Evolutionary conservation across 495 filamentous ascomycete species (phyloP).

Genomic region (Gamarada debralockiae): DNA sequence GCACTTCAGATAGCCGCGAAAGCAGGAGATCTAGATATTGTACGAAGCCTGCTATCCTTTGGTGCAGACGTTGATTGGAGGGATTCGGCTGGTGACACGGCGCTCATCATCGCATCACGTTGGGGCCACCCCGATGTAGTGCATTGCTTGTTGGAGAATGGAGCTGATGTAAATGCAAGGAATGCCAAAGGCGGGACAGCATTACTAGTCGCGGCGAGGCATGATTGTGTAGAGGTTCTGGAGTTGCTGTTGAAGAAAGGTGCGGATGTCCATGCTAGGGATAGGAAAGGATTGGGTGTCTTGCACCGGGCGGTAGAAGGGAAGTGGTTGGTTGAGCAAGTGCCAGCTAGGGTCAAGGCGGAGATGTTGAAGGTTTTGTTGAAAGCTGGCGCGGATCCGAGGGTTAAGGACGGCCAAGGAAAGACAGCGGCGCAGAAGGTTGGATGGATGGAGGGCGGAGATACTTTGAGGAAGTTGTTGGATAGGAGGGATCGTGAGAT

Average conservation of each 20-base stretch:
- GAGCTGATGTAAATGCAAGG: constrained; percentile 1
- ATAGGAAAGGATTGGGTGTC: constrained; percentile 5
- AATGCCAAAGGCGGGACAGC: constrained; percentile 7
- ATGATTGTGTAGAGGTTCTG: constrained; percentile 4
- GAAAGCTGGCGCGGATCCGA: constrained; percentile 7
- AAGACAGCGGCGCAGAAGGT: constrained; percentile 10
- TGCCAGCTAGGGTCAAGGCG: neutral
- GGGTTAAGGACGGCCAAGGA: neutral
- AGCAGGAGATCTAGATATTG: constrained; percentile 9
- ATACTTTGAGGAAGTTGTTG: constrained; percentile 8
- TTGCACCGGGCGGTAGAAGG: constrained; percentile 14
- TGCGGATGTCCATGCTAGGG: constrained; percentile 2
- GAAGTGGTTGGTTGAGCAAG: neutral
- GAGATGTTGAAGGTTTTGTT: constrained; percentile 9
- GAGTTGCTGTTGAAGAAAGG: constrained; percentile 8
- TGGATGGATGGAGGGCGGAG: constrained; percentile 9
- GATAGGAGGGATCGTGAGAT: neutral
- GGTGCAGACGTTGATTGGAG: constrained; percentile 2
- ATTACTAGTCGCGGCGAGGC: constrained; percentile 4
- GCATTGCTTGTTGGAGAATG: neutral
- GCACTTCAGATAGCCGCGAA: constrained; percentile 5
- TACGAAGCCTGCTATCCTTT: neutral
- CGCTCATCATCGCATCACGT: constrained; percentile 9
- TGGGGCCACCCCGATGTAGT: constrained; percentile 1
- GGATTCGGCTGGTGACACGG: constrained; percentile 6